Evolutionary conservation across 371 early-diverging fungal genomes (phyloP).

Genomic region (Coemansia sp.): DNA sequence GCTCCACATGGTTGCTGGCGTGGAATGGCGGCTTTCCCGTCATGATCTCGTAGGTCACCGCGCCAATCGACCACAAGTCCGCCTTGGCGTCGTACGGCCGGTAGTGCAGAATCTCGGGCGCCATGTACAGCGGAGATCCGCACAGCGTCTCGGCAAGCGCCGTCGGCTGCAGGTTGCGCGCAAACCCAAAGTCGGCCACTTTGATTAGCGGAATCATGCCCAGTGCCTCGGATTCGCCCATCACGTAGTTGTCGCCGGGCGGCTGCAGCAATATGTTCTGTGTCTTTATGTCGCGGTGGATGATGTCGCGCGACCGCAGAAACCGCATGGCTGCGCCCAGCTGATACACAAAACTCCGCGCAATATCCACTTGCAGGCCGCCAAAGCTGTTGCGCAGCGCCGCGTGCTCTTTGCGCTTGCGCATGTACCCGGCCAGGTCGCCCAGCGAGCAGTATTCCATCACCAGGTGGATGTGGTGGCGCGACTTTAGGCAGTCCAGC

Average conservation of each 20-base stretch:
- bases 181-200: constrained; percentile 97
- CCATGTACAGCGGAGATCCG: constrained; percentile 96
- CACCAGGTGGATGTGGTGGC: constrained; percentile 83
- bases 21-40: constrained; percentile 89
- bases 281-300: constrained; percentile 96
- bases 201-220: constrained; percentile 60
- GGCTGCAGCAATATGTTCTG: constrained; percentile 78
- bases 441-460: constrained; percentile 95
- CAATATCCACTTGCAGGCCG: constrained; percentile 75
- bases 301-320: constrained; percentile 77
- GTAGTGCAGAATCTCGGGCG: constrained; percentile 90
- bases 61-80: constrained; percentile 97
- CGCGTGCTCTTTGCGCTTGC: constrained; percentile 59
- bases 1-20: constrained; percentile 89
- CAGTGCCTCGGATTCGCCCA: constrained; percentile 49
- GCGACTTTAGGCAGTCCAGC: constrained; percentile 73
- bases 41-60: constrained; percentile 91
- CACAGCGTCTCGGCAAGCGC: constrained; percentile 93
- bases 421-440: constrained; percentile 87
- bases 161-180: constrained; percentile 76
- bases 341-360: constrained; percentile 74
- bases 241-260: constrained; percentile 41
- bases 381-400: constrained; percentile 56
- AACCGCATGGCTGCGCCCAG: constrained; percentile 85
- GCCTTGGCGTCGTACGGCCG: constrained; percentile 92